Base-by-base conservation (phyloP, 306 rosid genomes). In the Medicago arabica region DNA sequence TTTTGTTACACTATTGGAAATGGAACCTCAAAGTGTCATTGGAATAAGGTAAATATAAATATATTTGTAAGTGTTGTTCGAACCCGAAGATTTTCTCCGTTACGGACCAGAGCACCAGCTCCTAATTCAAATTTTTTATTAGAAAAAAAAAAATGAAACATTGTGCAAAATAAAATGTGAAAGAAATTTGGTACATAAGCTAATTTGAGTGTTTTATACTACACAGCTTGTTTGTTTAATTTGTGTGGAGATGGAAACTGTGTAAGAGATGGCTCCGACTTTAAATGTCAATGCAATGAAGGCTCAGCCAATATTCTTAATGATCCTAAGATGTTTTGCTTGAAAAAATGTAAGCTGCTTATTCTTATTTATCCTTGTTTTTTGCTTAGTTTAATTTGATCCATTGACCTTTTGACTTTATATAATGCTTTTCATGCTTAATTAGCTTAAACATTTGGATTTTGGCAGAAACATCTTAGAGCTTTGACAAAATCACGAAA, bases 191-290 rank as follows among this genome's bases (percentile, higher is more conserved):
- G 47, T 41, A 13, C 2, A 46, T 28, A 36, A 16, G 21, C 11
- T 81, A 15, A 11, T 23, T 17, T 31, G 2, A 17, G 18, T 74
- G 10, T 36, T 74, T 38, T 21, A 14, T 18, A 28, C 15, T 61
- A 9, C 13, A 25, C 83, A 85, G 88, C 85, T 70, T 85, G 88
- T 72, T 12, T 17, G 66, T 11, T 74, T 14, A 69, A 40, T 65
- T n/a, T 58, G 7, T 85, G 88, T 68, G 79, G 75, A 6, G 76
- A 85, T 64, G 88, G 88, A 66, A 81, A 7, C 1, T 85, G 88
- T 59, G 47, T 14, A 21, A 59, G 14, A 19, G 1, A 16, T n/a
- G 83, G 74, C 8, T 23, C 2, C 0, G 74, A 61, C 9, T 81
- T 81, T 69, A 78, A 5, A 17, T 85, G 88, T 77, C 39, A 75